These are phyloP conservation scores for Trametes sanguinea DNA, from an alignment of 768 basidiomycete genomes.

Conservation along the genomic window DNA sequence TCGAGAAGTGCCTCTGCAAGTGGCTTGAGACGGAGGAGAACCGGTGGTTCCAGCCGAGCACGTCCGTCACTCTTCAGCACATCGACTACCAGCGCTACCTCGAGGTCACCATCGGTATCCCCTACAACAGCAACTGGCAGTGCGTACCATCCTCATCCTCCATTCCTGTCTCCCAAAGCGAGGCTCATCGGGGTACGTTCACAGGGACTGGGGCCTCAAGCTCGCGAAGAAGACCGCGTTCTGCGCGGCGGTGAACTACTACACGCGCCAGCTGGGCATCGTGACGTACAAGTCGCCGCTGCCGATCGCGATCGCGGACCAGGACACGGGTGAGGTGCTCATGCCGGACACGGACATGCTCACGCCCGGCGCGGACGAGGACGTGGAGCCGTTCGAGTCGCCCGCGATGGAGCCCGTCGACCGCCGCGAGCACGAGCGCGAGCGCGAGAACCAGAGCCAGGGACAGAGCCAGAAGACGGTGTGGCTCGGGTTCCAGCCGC, in stretches of 20 bases:
- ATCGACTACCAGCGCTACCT: slow-evolving; percentile 69
- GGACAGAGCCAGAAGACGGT: slow-evolving; percentile 13
- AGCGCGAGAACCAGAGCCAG: neutral
- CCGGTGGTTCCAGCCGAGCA: slow-evolving; percentile 73
- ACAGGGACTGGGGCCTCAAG: slow-evolving; percentile 62
- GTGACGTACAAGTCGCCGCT: slow-evolving; percentile 58
- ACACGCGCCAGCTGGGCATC: slow-evolving; percentile 70
- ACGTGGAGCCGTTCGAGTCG: slow-evolving; percentile 16
- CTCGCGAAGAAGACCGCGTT: slow-evolving; percentile 71
- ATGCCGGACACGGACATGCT: slow-evolving; percentile 16
- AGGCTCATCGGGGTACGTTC: neutral
- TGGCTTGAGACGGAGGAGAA: slow-evolving; percentile 82
- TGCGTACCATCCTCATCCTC: slow-evolving; percentile 29
- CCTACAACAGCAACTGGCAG: slow-evolving; percentile 44
- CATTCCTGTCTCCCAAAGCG: neutral
- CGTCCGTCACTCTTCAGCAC: slow-evolving; percentile 60
- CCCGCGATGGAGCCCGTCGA: slow-evolving; percentile 3
- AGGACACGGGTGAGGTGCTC: slow-evolving; percentile 24
- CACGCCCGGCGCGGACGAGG: slow-evolving; percentile 19
- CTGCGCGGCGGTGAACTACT: slow-evolving; percentile 75
- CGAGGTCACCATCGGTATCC: slow-evolving; percentile 68
- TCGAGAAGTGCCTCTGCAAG: slow-evolving; percentile 66
- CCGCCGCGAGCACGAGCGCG: neutral
- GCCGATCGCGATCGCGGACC: slow-evolving; percentile 52
- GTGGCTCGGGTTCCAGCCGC: slow-evolving; percentile 33